Evolutionary conservation across 768 basidiomycete species (phyloP).

Genomic region (Auricularia cornea): DNA sequence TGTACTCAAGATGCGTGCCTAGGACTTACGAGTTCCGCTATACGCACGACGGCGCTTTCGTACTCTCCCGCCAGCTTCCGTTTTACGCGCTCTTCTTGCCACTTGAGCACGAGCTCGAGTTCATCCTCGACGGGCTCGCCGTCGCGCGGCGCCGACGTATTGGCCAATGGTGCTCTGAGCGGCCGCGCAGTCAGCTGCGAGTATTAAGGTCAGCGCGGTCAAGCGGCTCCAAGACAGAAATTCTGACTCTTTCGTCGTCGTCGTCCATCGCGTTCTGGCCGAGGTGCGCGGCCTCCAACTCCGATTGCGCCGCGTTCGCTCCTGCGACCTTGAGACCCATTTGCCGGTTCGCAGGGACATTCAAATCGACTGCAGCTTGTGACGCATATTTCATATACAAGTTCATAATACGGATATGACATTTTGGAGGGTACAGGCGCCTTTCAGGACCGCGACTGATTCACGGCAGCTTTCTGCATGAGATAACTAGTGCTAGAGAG

Average conservation of each 20-base stretch:
- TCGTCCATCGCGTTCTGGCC: neutral
- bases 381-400: too few relatives aligned
- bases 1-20: too few relatives aligned
- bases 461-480: too few relatives aligned
- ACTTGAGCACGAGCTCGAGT: slow-evolving; percentile 49
- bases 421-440: too few relatives aligned
- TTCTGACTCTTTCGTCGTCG: neutral
- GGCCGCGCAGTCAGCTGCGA: slow-evolving; percentile 16
- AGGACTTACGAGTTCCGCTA: slow-evolving; percentile 52
- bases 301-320: too few relatives aligned
- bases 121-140: slow-evolving; percentile 43
- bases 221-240: neutral
- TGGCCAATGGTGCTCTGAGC: slow-evolving; percentile 44
- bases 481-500: too few relatives aligned
- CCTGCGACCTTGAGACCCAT: too few relatives aligned
- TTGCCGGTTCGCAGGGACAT: too few relatives aligned
- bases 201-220: neutral
- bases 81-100: slow-evolving; percentile 69
- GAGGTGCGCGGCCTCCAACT: too few relatives aligned
- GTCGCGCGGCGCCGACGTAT: slow-evolving; percentile 46
- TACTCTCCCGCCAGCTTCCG: slow-evolving; percentile 69
- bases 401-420: too few relatives aligned
- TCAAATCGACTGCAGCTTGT: too few relatives aligned
- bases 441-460: too few relatives aligned
- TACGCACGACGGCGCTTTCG: slow-evolving; percentile 54